These are phyloP conservation scores for Rutstroemia sp. DNA, from an alignment of 2,329 filamentous ascomycete genomes.

Conservation along the genomic window DNA sequence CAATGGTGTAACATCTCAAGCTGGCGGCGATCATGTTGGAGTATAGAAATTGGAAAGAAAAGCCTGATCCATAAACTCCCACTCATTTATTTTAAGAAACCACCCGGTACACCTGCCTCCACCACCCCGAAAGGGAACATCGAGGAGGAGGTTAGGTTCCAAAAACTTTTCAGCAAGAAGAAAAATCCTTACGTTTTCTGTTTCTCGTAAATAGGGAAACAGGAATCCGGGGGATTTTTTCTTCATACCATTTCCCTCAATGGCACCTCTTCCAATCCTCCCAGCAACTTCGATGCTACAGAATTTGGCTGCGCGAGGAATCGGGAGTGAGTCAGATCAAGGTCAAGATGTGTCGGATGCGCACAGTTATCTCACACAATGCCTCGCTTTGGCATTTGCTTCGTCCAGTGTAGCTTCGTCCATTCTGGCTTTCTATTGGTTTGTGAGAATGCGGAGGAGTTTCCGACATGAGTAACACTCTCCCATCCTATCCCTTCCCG, in stretches of 20 bases:
- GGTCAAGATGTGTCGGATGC: constrained; percentile 8
- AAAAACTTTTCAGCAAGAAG: not conserved
- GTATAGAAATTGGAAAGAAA: constrained; percentile 11
- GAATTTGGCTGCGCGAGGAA: constrained; percentile 3
- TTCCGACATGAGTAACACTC: constrained; percentile 62
- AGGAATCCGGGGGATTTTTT: not conserved
- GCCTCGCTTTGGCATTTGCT: constrained; percentile 32
- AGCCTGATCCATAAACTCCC: constrained; percentile 7
- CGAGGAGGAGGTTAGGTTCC: not conserved
- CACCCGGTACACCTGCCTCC: not conserved
- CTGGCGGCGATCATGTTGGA: constrained; percentile 10
- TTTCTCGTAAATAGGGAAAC: no score
- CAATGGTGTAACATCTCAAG: constrained; percentile 4
- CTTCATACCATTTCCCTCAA: constrained; percentile 5
- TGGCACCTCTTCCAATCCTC: constrained; percentile 20
- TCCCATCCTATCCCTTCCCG: not conserved
- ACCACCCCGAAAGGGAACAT: not conserved
- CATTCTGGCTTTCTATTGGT: constrained; percentile 59
- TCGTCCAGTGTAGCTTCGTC: constrained; percentile 50
- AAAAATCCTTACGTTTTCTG: no score
- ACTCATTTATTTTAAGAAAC: not conserved
- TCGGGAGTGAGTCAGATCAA: constrained; percentile 11
- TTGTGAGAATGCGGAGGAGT: constrained; percentile 62
- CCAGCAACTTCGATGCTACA: constrained; percentile 11
- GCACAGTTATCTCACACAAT: constrained; percentile 23